phyloP scores from a whole-genome alignment of 208 protist species.

The Lotmaria passim region DNA sequence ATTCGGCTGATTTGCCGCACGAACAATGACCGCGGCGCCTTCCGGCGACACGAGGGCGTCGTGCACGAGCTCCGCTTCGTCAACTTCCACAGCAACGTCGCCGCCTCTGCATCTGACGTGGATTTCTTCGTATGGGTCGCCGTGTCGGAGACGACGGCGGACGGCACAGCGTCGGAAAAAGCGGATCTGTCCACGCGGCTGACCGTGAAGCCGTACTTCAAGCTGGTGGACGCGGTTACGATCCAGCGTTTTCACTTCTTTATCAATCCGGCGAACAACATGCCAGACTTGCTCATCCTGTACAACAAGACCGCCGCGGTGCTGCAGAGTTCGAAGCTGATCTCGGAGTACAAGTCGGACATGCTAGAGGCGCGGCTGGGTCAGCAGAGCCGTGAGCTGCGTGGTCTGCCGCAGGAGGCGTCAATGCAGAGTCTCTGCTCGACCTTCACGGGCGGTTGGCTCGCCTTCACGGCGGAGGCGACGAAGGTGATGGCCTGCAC shows the following conservation, averaged over 20 bases:
- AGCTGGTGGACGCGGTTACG: conserved; percentile 65
- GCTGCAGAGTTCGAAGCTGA: conserved; percentile 80
- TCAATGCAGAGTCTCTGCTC: conserved; percentile 53
- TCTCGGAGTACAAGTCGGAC: conserved; percentile 46
- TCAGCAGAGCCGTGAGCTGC: conserved; percentile 57
- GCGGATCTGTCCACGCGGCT: conserved; percentile 31
- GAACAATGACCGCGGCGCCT: conserved; percentile 60
- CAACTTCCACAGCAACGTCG: conserved; percentile 90
- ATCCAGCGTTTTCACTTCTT: conserved; percentile 83
- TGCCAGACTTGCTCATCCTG: conserved; percentile 79
- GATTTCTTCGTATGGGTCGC: conserved; percentile 89
- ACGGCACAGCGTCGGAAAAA: conserved; percentile 11
- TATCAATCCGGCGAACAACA: conserved; percentile 68
- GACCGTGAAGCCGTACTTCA: conserved; percentile 77
- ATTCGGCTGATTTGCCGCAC: conserved; percentile 72
- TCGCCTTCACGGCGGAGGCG: conserved; percentile 83
- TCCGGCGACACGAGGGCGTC: conserved; percentile 56
- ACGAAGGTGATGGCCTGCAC: conserved; percentile 80
- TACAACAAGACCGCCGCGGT: conserved; percentile 72
- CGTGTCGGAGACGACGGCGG: conserved; percentile 30
- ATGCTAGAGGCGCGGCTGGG: conserved; percentile 60
- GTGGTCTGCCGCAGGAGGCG: conserved; percentile 41
- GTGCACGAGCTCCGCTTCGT: conserved; percentile 81
- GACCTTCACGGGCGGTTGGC: conserved; percentile 72
- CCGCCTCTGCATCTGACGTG: conserved; percentile 57